Conservation (phyloP, 1,284 basidiomycete species). For the Entoloma clypeatum region DNA sequence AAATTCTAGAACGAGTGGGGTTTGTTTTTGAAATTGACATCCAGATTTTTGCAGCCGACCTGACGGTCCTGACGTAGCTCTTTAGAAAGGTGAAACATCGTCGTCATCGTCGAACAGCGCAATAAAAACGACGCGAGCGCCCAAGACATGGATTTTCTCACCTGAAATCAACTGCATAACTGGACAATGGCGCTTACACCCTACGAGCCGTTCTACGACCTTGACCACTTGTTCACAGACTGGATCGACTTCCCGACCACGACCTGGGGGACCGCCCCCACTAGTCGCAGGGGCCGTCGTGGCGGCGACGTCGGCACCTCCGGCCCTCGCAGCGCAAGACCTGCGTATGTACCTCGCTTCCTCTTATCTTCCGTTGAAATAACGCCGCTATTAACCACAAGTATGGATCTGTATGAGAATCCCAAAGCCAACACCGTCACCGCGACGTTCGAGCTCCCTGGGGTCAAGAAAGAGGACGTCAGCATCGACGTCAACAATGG, state of each 20-base stretch:
- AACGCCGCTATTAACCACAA: not conserved
- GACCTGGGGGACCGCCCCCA: not conserved
- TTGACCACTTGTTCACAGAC: slow-evolving; percentile 48
- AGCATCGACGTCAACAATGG: slow-evolving; percentile 38
- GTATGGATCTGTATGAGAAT: slow-evolving; percentile 44
- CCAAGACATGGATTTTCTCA: no score
- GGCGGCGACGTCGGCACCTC: slow-evolving; percentile 8
- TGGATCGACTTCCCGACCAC: slow-evolving; percentile 34
- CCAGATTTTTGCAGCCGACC: no score
- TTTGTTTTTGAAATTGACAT: no score
- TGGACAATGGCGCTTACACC: no score
- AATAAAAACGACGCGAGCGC: no score
- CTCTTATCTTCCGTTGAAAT: not conserved
- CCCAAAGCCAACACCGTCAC: slow-evolving; percentile 36
- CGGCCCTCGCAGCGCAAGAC: slow-evolving; percentile 18
- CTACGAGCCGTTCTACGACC: slow-evolving; percentile 47
- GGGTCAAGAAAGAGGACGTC: slow-evolving; percentile 39
- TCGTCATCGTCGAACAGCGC: no score
- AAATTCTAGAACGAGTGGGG: no score
- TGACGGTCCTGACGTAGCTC: no score
- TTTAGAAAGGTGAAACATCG: no score
- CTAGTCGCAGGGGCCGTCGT: slow-evolving; percentile 9
- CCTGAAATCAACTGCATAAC: no score
- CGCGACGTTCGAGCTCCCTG: slow-evolving; percentile 46
- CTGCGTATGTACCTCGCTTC: not conserved